phyloP scores from a whole-genome alignment of 2,329 filamentous ascomycete species.

The Neonectria faginata region DNA sequence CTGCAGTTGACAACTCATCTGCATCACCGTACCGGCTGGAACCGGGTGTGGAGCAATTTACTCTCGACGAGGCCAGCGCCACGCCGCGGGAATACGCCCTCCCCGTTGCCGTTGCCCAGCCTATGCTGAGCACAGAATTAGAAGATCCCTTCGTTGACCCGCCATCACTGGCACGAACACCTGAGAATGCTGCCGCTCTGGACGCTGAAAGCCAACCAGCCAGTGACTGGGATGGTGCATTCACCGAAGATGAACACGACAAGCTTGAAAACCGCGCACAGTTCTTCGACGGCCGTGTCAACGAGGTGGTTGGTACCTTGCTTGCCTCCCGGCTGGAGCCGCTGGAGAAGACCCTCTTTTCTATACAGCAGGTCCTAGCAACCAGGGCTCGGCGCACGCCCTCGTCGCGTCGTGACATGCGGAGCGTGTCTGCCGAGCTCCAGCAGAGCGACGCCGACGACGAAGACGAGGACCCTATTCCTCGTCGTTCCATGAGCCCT shows the following conservation, averaged over 20 bases:
- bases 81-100: conserved; percentile 70
- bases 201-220: conserved; percentile 69
- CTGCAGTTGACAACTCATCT: conserved; percentile 51
- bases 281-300: conserved; percentile 93
- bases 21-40: conserved; percentile 64
- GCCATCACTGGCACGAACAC: conserved; percentile 59
- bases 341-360: conserved; percentile 80
- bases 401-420: conserved; percentile 68
- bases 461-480: conserved; percentile 80
- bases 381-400: conserved; percentile 66
- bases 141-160: conserved; percentile 73
- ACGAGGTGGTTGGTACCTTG: conserved; percentile 83
- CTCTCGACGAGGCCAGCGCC: conserved; percentile 80
- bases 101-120: conserved; percentile 60
- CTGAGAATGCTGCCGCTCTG: conserved; percentile 62
- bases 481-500: conserved; percentile 80
- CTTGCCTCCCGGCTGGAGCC: conserved; percentile 83
- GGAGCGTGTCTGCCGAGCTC: conserved; percentile 76
- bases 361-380: conserved; percentile 78
- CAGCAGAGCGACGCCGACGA: conserved; percentile 93
- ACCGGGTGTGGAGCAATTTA: conserved; percentile 62
- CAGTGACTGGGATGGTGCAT: conserved; percentile 93
- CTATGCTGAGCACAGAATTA: conserved; percentile 64
- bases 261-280: conserved; percentile 84
- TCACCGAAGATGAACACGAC: conserved; percentile 84